These are phyloP conservation scores for Eucalyptus paniculata DNA, from an alignment of 345 rosid genomes.

Conservation along the genomic window DNA sequence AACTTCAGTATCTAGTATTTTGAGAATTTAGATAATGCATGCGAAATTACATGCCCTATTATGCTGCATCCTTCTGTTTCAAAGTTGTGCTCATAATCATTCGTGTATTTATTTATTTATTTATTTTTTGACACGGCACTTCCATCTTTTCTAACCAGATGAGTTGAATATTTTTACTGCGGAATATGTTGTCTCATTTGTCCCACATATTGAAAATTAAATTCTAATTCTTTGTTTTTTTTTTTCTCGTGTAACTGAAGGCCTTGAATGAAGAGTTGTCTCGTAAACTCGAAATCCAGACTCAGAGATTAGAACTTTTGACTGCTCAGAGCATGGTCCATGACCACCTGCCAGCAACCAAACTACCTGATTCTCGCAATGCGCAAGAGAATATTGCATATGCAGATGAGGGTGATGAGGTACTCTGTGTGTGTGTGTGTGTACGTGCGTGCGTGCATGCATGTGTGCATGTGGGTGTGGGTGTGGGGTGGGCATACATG, in stretches of 20 bases:
- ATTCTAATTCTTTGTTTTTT: background rate
- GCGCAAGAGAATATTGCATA: slow-evolving; percentile 45
- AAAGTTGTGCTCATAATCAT: background rate
- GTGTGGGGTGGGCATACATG: background rate
- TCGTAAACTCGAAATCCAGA: slow-evolving; percentile 78
- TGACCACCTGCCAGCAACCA: slow-evolving; percentile 31
- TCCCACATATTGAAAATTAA: background rate
- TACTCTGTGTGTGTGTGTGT: background rate
- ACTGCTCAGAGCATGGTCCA: slow-evolving; percentile 69
- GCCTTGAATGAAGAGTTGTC: slow-evolving; percentile 79
- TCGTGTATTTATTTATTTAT: background rate
- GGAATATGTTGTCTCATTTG: background rate
- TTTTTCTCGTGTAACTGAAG: slow-evolving; percentile 23
- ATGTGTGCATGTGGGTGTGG: background rate
- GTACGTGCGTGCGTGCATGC: background rate
- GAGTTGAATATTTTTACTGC: background rate
- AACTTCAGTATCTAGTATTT: background rate
- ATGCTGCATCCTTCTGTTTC: background rate
- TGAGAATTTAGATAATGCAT: background rate
- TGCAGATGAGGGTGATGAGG: slow-evolving; percentile 99
- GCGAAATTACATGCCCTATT: background rate
- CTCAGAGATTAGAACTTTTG: slow-evolving; percentile 89
- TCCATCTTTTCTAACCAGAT: background rate
- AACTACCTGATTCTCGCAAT: slow-evolving; percentile 33
- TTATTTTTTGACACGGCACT: background rate